Evolutionary conservation across 768 basidiomycete species (phyloP), one percentile per base, ranked within the genome.

Genomic region (Tephrocybe rancida): DNA sequence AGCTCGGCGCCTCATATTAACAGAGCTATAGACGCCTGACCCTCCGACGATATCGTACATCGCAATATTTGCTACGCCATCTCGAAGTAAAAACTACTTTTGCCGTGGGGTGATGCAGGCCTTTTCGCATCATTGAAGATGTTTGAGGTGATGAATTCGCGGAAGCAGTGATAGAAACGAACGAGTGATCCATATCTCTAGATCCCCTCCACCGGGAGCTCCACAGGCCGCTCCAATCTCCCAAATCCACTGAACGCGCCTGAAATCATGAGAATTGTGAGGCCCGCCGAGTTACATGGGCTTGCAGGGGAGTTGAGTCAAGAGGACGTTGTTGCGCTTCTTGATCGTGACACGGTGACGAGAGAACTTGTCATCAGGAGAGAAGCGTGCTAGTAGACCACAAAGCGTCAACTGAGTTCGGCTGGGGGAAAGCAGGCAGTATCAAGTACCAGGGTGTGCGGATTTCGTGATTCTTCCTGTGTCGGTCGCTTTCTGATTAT

Each of bases 351-450:
- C 95, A 55, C 97, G 90, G 67, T 99, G 96, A 57, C 95, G 83
- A 56, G 95, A 96, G 75, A 96, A 98, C 77, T 98, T 98, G 83
- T 98, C 96, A 70, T 99, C 97, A 10, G 96, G 96, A 13, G 96
- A 98, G 74, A 98, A 98, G 35, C 97, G 94, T 14, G 96, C 96
- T 97, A 52, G n/a, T 45, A 22, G 35, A 18, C 16, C n/a, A 29
- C 29, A 32, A 16, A 43, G 13, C 43, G 38, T 54, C 21, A 52
- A 21, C 54, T 49, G 41, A 26, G 35, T 38, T 27, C 54, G 47
- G 46, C 16, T 16, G 51, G n/a, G 7, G 44, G 25, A 32, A 41
- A 44, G 44, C 43, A 18, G 46, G 34, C 22, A 38, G 22, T 10
- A 22, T 21, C 18, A 67, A 82, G 54, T 68, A 97, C 95, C 95